Conservation (phyloP, 2,329 filamentous ascomycete genomes). For the Piedraia hortae region DNA sequence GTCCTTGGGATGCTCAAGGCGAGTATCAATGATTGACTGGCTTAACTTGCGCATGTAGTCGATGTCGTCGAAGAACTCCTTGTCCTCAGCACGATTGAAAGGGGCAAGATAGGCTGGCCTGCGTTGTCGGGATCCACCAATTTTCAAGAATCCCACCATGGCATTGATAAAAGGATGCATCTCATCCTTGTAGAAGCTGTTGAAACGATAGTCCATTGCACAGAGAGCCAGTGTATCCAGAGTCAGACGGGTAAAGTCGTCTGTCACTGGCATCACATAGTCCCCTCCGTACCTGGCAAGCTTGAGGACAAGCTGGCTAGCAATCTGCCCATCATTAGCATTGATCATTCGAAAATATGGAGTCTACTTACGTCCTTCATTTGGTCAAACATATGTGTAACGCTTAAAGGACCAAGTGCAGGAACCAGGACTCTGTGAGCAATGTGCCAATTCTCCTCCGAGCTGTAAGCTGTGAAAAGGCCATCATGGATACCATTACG, state of each 20-base stretch:
- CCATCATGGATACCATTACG: constrained; percentile 2
- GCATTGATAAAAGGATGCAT: constrained; percentile 42
- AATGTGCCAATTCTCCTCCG: constrained; percentile 15
- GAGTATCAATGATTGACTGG: constrained; percentile 30
- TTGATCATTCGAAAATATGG: neutral
- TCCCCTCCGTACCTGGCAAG: constrained; percentile 22
- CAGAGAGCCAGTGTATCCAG: constrained; percentile 46
- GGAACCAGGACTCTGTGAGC: constrained; percentile 12
- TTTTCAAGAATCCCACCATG: constrained; percentile 33
- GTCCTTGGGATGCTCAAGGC: constrained; percentile 26
- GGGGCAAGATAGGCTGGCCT: constrained; percentile 17
- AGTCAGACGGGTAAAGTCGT: constrained; percentile 45
- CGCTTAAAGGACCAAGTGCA: constrained; percentile 1
- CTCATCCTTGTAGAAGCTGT: constrained; percentile 29
- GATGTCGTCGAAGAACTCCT: constrained; percentile 19
- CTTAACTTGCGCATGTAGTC: constrained; percentile 26
- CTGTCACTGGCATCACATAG: constrained; percentile 29
- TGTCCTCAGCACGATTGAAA: constrained; percentile 17
- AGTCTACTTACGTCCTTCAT: constrained; percentile 10
- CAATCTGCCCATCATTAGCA: constrained; percentile 7
- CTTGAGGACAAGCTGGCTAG: constrained; percentile 11
- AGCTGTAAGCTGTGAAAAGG: constrained; percentile 5
- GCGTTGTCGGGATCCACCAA: constrained; percentile 19
- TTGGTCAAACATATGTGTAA: constrained; percentile 15
- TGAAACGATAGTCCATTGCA: constrained; percentile 27